Evolutionary conservation across 371 early-diverging fungal genomes (phyloP).

Genomic region (Mucor racemosus): DNA sequence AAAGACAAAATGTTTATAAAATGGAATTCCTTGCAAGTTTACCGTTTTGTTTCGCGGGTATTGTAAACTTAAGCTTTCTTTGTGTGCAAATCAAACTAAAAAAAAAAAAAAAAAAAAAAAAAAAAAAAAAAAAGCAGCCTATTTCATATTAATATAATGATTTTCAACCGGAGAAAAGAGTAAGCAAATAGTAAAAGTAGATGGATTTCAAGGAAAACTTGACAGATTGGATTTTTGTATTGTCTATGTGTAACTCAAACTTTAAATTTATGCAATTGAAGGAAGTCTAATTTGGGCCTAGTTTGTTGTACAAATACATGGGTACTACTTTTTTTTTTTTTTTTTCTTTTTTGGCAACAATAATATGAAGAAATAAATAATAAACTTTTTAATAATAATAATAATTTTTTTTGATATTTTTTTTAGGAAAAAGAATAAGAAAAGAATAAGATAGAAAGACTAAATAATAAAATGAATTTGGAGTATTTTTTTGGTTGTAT

Average conservation of each 20-base stretch:
- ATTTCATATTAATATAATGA: conserved; percentile 1
- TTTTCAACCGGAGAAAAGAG: neutral
- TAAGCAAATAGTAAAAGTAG: neutral
- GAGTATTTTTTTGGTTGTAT: neutral
- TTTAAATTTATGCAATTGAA: conserved; percentile 6
- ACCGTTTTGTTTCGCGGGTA: conserved; percentile 3
- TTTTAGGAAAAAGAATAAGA: neutral
- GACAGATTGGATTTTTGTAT: neutral
- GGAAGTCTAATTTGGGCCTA: neutral
- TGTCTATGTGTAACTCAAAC: conserved; percentile 4
- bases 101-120: too few relatives aligned
- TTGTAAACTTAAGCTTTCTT: neutral
- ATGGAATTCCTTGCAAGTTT: neutral
- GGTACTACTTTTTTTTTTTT: neutral
- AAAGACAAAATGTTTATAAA: neutral
- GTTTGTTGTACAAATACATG: conserved; percentile 4
- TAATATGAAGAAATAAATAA: neutral
- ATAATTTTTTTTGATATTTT: neutral
- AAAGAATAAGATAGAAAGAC: neutral
- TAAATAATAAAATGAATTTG: neutral
- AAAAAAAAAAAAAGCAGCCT: neutral
- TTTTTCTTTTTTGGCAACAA: too few relatives aligned
- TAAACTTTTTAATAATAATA: conserved; percentile 5
- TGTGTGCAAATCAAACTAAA: neutral
- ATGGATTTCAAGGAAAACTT: conserved; percentile 7